These are phyloP conservation scores for Phytopythium mirpurense DNA, from an alignment of 352 stramenopile species.

Conservation along the genomic window DNA sequence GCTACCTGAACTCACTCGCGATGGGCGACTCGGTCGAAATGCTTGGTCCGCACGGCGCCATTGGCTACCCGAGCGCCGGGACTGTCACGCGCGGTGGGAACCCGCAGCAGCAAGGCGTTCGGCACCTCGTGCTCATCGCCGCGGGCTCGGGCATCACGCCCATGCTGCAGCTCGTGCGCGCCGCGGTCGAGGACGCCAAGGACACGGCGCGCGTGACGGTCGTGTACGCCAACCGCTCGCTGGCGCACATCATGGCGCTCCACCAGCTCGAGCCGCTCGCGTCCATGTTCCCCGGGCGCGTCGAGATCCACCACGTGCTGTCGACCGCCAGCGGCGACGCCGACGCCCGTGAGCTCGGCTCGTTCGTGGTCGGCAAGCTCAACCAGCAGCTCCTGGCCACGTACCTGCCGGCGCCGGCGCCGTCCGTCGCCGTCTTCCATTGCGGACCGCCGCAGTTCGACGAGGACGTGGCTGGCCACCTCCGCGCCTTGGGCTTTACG, in stretches of 20 bases:
- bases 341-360: conserved; percentile 41
- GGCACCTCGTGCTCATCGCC: conserved; percentile 72
- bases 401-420: conserved; percentile 31
- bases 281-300: conserved; percentile 68
- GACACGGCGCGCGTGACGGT: conserved; percentile 66
- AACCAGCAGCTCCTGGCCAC: conserved; percentile 33
- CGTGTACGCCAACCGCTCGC: conserved; percentile 68
- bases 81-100: conserved; percentile 45
- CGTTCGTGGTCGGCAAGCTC: conserved; percentile 48
- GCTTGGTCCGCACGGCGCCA: conserved; percentile 54
- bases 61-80: conserved; percentile 54
- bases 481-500: conserved; percentile 43
- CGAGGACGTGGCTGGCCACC: conserved; percentile 34
- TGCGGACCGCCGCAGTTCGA: conserved; percentile 75
- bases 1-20: conserved; percentile 48
- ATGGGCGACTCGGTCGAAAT: conserved; percentile 68
- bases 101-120: conserved; percentile 30
- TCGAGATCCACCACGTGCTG: conserved; percentile 69
- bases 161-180: conserved; percentile 79
- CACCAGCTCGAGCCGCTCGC: conserved; percentile 67
- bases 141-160: conserved; percentile 75
- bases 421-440: conserved; percentile 56
- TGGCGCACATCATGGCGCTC: conserved; percentile 64
- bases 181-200: conserved; percentile 46
- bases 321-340: conserved; percentile 29